Evolutionary conservation across 2,329 filamentous ascomycete genomes (phyloP).

Genomic region (Macrophomina pseudophaseolina): DNA sequence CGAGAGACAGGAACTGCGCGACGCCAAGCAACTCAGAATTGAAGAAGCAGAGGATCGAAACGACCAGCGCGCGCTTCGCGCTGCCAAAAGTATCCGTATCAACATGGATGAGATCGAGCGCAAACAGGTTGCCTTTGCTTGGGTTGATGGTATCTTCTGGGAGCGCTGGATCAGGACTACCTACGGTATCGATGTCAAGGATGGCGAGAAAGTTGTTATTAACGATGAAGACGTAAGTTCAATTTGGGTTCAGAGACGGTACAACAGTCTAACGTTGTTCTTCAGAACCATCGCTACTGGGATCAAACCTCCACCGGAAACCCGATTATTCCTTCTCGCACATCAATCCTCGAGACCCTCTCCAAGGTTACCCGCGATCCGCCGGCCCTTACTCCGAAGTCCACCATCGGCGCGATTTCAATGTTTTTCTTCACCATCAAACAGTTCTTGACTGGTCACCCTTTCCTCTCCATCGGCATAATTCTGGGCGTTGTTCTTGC

Average conservation of each 20-base stretch:
- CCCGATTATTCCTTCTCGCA: constrained; percentile 85
- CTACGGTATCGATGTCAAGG: constrained; percentile 83
- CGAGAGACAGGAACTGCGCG: constrained; percentile 88
- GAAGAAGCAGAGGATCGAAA: constrained; percentile 94
- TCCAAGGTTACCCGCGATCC: constrained; percentile 71
- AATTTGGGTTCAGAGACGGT: not conserved
- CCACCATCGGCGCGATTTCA: constrained; percentile 73
- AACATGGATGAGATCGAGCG: constrained; percentile 86
- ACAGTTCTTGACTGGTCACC: constrained; percentile 50
- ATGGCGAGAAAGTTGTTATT: constrained; percentile 92
- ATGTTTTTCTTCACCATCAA: constrained; percentile 65
- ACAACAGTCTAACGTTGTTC: constrained; percentile 14
- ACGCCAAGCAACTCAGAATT: constrained; percentile 92
- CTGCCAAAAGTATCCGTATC: constrained; percentile 89
- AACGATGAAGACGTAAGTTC: constrained; percentile 92
- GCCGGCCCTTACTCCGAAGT: constrained; percentile 75
- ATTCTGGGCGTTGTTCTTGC: constrained; percentile 63
- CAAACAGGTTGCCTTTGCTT: constrained; percentile 92
- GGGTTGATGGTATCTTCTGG: constrained; percentile 98
- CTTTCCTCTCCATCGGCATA: constrained; percentile 57
- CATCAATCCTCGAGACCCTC: constrained; percentile 87
- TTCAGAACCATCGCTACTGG: constrained; percentile 90
- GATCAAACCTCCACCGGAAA: constrained; percentile 88
- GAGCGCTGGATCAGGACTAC: constrained; percentile 96
- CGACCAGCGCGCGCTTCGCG: constrained; percentile 82